Evolutionary conservation across 2,329 filamentous ascomycete genomes (phyloP).

Genomic region (Aspergillus cejpii): DNA sequence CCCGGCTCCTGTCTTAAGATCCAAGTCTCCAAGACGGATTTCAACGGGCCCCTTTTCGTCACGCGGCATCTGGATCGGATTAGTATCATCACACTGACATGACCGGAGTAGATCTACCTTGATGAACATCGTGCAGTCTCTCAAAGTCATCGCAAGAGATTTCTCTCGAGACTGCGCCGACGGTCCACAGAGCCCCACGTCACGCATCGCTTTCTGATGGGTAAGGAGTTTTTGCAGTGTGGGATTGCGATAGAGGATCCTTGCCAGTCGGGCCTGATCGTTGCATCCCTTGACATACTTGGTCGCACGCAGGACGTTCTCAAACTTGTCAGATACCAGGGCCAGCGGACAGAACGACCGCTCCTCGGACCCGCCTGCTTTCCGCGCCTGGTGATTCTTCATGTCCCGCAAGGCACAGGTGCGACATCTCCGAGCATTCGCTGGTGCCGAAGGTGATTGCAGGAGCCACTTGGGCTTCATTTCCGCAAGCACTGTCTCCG

Average conservation of each 20-base stretch:
- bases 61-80: slow-evolving; percentile 27
- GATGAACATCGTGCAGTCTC: slow-evolving; percentile 71
- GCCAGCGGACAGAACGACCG: slow-evolving; percentile 58
- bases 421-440: slow-evolving; percentile 58
- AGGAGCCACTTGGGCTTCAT: slow-evolving; percentile 82
- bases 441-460: slow-evolving; percentile 66
- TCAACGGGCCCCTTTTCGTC: slow-evolving; percentile 31
- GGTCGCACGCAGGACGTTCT: slow-evolving; percentile 43
- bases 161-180: slow-evolving; percentile 44
- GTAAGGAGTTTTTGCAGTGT: slow-evolving; percentile 32
- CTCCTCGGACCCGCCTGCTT: slow-evolving; percentile 23
- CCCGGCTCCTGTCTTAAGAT: slow-evolving; percentile 61
- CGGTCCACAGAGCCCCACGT: slow-evolving; percentile 34
- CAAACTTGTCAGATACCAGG: slow-evolving; percentile 47
- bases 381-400: slow-evolving; percentile 38
- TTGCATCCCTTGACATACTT: slow-evolving; percentile 31
- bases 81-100: not conserved
- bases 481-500: slow-evolving; percentile 50
- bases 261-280: slow-evolving; percentile 34
- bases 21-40: slow-evolving; percentile 64
- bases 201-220: slow-evolving; percentile 30
- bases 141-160: slow-evolving; percentile 68
- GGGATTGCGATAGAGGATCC: slow-evolving; percentile 30
- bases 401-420: slow-evolving; percentile 60
- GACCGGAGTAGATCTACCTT: slow-evolving; percentile 42